Conservation (phyloP, 2,329 filamentous ascomycete species). For the Chaetomiaceae sp. region DNA sequence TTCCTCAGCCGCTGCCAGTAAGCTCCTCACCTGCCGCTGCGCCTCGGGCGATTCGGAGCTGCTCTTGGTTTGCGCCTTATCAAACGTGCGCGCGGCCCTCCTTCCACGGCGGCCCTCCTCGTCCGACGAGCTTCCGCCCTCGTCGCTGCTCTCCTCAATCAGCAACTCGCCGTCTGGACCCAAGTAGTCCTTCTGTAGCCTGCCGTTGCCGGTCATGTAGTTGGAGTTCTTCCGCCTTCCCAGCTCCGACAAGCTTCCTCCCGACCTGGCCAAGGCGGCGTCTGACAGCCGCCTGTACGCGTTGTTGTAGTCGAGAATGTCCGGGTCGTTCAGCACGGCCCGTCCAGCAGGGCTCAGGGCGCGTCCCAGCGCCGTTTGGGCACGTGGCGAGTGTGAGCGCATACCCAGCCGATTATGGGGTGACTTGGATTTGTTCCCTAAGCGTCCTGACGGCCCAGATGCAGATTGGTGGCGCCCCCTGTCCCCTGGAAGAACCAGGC, state of each 20-base stretch:
- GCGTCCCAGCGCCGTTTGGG: slow-evolving; percentile 27
- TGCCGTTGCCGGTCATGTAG: slow-evolving; percentile 39
- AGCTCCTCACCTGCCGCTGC: slow-evolving; percentile 46
- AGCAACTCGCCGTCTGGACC: slow-evolving; percentile 60
- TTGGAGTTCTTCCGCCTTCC: slow-evolving; percentile 51
- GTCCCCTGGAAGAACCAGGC: slow-evolving; percentile 43
- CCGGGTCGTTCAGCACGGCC: slow-evolving; percentile 51
- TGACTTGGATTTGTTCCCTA: slow-evolving; percentile 47
- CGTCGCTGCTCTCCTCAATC: slow-evolving; percentile 62
- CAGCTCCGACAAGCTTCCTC: slow-evolving; percentile 56
- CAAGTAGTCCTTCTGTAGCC: slow-evolving; percentile 62
- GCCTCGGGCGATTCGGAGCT: slow-evolving; percentile 31
- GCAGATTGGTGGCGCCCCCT: slow-evolving; percentile 38
- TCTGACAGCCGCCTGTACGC: slow-evolving; percentile 68
- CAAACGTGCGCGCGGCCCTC: slow-evolving; percentile 44
- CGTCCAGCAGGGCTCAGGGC: slow-evolving; percentile 35
- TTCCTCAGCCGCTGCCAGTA: slow-evolving; percentile 70
- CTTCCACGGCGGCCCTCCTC: slow-evolving; percentile 61
- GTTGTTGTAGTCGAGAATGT: slow-evolving; percentile 59
- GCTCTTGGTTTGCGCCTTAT: slow-evolving; percentile 34
- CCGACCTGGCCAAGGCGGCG: slow-evolving; percentile 58
- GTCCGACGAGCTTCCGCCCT: slow-evolving; percentile 51
- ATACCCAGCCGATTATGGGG: slow-evolving; percentile 46
- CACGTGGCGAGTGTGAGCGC: slow-evolving; percentile 42
- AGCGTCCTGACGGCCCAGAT: slow-evolving; percentile 27